Evolutionary conservation across 2,329 filamentous ascomycete genomes (phyloP).

Genomic region (Fusarium redolens): DNA sequence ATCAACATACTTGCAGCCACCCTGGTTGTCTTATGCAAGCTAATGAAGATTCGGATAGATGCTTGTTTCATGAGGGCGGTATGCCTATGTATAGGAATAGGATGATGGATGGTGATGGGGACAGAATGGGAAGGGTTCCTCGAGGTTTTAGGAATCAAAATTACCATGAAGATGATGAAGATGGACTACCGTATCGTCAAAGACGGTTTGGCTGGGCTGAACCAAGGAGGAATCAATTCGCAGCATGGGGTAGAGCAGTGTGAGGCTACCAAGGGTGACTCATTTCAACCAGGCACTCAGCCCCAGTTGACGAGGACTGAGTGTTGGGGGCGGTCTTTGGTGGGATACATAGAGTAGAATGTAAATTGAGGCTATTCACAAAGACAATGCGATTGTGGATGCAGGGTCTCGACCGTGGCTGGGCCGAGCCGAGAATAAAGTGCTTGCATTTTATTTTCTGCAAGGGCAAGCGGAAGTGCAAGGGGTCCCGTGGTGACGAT

Average conservation of each 20-base stretch:
- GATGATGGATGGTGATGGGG: background rate
- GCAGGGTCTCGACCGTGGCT: conserved; percentile 1
- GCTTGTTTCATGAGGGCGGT: conserved; percentile 24
- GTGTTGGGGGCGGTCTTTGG: background rate
- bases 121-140: background rate
- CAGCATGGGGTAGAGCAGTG: conserved; percentile 31
- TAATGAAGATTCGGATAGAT: conserved; percentile 22
- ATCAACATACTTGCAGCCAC: conserved; percentile 34
- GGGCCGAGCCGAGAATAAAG: conserved; percentile 21
- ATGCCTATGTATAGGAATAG: background rate
- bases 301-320: background rate
- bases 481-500: conserved; percentile 39
- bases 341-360: background rate
- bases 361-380: conserved; percentile 22
- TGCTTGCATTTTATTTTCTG: conserved; percentile 16
- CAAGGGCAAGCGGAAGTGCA: conserved; percentile 25
- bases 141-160: background rate
- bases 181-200: background rate
- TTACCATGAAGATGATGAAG: background rate
- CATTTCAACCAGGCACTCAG: background rate
- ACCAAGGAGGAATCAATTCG: conserved; percentile 27
- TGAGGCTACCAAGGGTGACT: conserved; percentile 4
- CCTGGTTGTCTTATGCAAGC: conserved; percentile 31
- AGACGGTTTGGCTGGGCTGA: conserved; percentile 34
- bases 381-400: background rate